A percentile compares a stretch with the other conserved stretches of the same genome.
Conservation (phyloP, 805 yeast genomes). For the Starmerella roubikii region DNA sequence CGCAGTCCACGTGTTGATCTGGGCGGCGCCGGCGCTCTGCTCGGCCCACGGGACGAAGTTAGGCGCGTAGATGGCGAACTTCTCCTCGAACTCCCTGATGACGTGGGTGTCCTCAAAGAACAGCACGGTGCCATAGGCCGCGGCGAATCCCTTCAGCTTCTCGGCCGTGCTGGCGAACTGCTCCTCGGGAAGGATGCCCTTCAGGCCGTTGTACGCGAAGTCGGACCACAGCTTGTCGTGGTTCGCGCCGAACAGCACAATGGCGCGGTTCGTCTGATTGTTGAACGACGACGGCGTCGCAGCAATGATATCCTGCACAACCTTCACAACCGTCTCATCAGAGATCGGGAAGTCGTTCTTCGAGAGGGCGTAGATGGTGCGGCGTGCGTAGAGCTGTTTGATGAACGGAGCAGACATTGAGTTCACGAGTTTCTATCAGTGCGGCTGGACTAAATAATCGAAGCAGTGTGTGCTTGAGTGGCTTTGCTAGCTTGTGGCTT, state of each 20-base stretch:
- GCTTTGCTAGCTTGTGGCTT: not conserved
- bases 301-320: slow-evolving; percentile 35
- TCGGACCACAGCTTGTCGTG: slow-evolving; percentile 36
- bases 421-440: too few relatives aligned
- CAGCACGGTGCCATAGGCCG: slow-evolving; percentile 36
- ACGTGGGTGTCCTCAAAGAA: slow-evolving; percentile 35
- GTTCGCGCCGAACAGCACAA: slow-evolving; percentile 34
- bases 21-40: slow-evolving; percentile 35
- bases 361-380: slow-evolving; percentile 36
- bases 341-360: slow-evolving; percentile 34
- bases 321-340: slow-evolving; percentile 29
- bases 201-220: slow-evolving; percentile 25
- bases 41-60: slow-evolving; percentile 38
- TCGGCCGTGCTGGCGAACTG: slow-evolving; percentile 31
- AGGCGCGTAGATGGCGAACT: slow-evolving; percentile 33
- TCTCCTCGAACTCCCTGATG: slow-evolving; percentile 31
- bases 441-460: too few relatives aligned
- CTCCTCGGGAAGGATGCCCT: slow-evolving; percentile 28
- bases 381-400: slow-evolving; percentile 28
- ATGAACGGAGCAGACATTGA: slow-evolving; percentile 11
- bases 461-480: not conserved
- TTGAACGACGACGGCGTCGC: slow-evolving; percentile 41
- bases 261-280: slow-evolving; percentile 38
- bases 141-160: slow-evolving; percentile 31
- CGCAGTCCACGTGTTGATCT: slow-evolving; percentile 38